A percentile compares a stretch with the other conserved stretches of the same genome.
Conservation (phyloP, 1,284 basidiomycete species). For the Papiliotrema terrestris region DNA sequence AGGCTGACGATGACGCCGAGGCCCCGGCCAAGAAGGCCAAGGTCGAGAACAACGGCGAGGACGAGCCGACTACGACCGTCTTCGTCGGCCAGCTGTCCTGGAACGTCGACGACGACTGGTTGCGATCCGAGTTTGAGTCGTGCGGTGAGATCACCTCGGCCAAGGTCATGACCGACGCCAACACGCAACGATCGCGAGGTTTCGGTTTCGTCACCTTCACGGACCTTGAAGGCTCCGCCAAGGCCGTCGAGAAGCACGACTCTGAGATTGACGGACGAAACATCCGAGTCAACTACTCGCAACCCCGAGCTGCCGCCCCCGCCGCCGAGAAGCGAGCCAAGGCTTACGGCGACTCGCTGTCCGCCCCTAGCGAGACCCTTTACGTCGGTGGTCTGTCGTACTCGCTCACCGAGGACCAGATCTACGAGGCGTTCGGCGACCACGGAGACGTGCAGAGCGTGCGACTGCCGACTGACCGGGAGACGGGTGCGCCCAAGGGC, state of each 20-base stretch:
- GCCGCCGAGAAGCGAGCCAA: slow-evolving; percentile 72
- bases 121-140: slow-evolving; percentile 81
- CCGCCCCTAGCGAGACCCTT: slow-evolving; percentile 70
- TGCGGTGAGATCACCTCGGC: slow-evolving; percentile 86
- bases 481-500: slow-evolving; percentile 86
- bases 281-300: slow-evolving; percentile 80
- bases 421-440: slow-evolving; percentile 91
- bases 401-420: slow-evolving; percentile 70
- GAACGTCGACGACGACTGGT: slow-evolving; percentile 97
- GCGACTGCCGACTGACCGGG: slow-evolving; percentile 88
- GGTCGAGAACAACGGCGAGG: slow-evolving; percentile 51
- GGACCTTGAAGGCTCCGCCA: slow-evolving; percentile 61
- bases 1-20: slow-evolving; percentile 62
- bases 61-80: slow-evolving; percentile 65
- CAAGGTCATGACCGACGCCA: slow-evolving; percentile 86
- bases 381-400: slow-evolving; percentile 93
- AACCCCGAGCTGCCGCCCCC: slow-evolving; percentile 49
- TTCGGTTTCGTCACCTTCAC: slow-evolving; percentile 94
- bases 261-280: slow-evolving; percentile 89
- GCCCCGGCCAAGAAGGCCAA: slow-evolving; percentile 79
- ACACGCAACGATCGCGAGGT: slow-evolving; percentile 79
- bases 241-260: slow-evolving; percentile 69
- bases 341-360: slow-evolving; percentile 68
- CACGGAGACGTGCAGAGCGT: slow-evolving; percentile 86
- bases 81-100: slow-evolving; percentile 94